phyloP scores from a whole-genome alignment of 2,329 filamentous ascomycete genomes.

The Aspergillus ibericus region DNA sequence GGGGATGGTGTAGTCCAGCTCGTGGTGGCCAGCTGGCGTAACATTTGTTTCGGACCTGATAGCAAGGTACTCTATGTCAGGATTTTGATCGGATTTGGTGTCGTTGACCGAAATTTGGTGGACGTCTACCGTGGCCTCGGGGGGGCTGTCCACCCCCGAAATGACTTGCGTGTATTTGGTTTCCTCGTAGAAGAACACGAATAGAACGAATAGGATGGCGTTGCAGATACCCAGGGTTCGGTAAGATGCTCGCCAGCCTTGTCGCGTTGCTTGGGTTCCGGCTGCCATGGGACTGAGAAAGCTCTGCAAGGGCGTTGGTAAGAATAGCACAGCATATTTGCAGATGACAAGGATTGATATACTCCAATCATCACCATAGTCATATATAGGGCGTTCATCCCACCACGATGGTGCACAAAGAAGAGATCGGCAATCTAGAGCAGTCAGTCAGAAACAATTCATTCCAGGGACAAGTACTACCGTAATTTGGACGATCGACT shows the following conservation, averaged over 20 bases:
- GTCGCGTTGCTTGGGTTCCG: conserved; percentile 32
- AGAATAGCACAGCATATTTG: background rate
- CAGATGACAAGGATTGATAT: conserved; percentile 26
- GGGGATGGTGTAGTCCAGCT: conserved; percentile 29
- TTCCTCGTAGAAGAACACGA: conserved; percentile 40
- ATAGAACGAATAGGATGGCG: conserved; percentile 27
- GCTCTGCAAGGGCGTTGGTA: conserved; percentile 16
- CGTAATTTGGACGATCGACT: conserved; percentile 43
- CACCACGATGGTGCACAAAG: conserved; percentile 52
- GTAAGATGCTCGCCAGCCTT: conserved; percentile 40
- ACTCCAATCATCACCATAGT: conserved; percentile 40
- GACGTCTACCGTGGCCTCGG: background rate
- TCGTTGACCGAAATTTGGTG: too few relatives aligned
- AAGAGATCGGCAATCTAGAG: conserved; percentile 48
- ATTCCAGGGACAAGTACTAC: conserved; percentile 27
- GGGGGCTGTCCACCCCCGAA: conserved; percentile 7
- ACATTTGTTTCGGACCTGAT: conserved; percentile 8
- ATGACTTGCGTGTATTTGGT: conserved; percentile 33
- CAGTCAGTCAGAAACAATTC: background rate
- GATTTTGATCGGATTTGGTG: conserved; percentile 9
- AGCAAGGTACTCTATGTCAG: conserved; percentile 2
- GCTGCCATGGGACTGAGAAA: conserved; percentile 38
- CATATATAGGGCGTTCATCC: conserved; percentile 54
- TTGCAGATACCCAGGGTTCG: conserved; percentile 37
- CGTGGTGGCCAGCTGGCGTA: conserved; percentile 16